These are phyloP conservation scores for Leishmania turanica DNA, from an alignment of 208 protist genomes.

Conservation along the genomic window DNA sequence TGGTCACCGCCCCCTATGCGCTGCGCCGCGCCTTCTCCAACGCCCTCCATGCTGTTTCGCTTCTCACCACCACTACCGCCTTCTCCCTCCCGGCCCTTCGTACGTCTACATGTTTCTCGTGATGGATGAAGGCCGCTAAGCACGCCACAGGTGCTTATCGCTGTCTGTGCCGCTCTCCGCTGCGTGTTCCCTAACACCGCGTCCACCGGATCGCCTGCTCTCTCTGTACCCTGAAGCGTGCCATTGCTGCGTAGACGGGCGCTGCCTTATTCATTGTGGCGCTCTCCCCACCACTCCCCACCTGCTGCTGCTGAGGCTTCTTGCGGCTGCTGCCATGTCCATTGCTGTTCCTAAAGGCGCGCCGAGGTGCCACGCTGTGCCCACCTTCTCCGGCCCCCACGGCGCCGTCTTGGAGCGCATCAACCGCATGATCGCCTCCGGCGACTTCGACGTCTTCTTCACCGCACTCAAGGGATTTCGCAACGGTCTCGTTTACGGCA, in stretches of 20 bases:
- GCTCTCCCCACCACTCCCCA: not conserved
- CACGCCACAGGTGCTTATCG: not conserved
- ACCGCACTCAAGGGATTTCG: slow-evolving; percentile 81
- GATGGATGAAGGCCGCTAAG: not conserved
- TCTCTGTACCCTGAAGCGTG: not conserved
- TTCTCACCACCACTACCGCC: not conserved
- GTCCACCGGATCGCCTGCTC: not conserved
- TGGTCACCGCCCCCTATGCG: not conserved
- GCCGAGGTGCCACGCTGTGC: not conserved
- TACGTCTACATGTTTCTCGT: not conserved
- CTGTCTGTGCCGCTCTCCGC: not conserved
- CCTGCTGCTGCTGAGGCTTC: not conserved
- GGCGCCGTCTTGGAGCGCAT: slow-evolving; percentile 35
- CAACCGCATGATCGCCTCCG: slow-evolving; percentile 70
- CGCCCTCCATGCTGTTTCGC: not conserved
- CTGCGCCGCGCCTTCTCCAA: not conserved
- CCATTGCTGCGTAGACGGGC: not conserved
- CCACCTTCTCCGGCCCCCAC: slow-evolving; percentile 19
- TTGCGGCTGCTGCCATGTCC: not conserved
- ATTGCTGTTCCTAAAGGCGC: not conserved
- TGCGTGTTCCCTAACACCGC: not conserved
- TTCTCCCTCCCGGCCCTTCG: not conserved
- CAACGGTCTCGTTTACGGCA: slow-evolving; percentile 89
- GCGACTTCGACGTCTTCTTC: slow-evolving; percentile 64
- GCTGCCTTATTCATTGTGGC: not conserved